Evolutionary conservation across 345 rosid genomes (phyloP).

Genomic region (Gossypium raimondii): DNA sequence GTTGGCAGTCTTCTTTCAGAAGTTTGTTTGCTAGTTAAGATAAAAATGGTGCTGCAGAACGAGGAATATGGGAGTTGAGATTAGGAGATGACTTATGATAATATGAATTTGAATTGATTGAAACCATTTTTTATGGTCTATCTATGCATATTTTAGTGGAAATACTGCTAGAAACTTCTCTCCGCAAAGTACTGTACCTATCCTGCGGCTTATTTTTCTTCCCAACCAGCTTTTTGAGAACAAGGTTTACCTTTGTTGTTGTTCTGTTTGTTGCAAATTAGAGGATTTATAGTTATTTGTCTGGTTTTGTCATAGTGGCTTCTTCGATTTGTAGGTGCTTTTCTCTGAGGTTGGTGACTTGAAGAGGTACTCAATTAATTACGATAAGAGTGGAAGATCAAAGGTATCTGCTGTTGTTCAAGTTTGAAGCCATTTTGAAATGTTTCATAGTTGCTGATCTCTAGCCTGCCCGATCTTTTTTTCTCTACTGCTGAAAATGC

Average conservation of each 20-base stretch:
- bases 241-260: not conserved
- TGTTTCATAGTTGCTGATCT: not conserved
- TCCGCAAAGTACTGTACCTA: not conserved
- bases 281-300: not conserved
- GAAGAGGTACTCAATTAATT: constrained; percentile 44
- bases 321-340: constrained; percentile 37
- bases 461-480: not conserved
- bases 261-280: not conserved
- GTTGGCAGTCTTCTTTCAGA: not conserved
- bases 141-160: not conserved
- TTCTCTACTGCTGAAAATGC: constrained; percentile 15
- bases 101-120: not conserved
- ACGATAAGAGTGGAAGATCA: constrained; percentile 56
- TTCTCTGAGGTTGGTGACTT: constrained; percentile 54
- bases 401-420: constrained; percentile 39
- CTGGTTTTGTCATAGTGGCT: not conserved
- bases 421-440: not conserved
- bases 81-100: not conserved
- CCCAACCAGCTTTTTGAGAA: not conserved
- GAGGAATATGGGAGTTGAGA: not conserved
- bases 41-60: not conserved
- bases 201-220: not conserved
- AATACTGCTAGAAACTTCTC: not conserved
- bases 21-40: not conserved
- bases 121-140: not conserved